Percentiles rank a stretch among this genome's conserved stretches.
Evolutionary conservation across 2,329 filamentous ascomycete species (phyloP).

Genomic region (Pezicula radicicola): DNA sequence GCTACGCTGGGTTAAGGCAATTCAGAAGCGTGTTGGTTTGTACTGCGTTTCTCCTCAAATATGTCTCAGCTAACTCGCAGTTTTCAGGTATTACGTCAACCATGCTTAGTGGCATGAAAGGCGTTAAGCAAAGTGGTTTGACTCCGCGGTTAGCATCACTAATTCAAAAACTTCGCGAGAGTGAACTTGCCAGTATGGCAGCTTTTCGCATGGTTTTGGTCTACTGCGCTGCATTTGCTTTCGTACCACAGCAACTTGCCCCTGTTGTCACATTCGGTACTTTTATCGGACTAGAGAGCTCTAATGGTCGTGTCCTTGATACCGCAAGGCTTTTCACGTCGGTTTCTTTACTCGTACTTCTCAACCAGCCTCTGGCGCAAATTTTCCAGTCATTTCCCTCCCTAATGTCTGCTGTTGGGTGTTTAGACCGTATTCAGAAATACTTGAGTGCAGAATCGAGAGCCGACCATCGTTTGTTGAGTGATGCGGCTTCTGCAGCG

Average conservation of each 20-base stretch:
- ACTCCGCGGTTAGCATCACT: constrained; percentile 26
- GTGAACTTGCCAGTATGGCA: constrained; percentile 1
- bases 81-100: constrained; percentile 12
- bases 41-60: background rate
- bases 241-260: constrained; percentile 2
- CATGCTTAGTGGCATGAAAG: constrained; percentile 23
- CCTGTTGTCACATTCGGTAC: constrained; percentile 18
- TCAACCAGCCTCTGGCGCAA: constrained; percentile 34
- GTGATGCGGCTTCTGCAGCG: background rate
- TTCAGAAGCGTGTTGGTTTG: constrained; percentile 18
- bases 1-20: constrained; percentile 20
- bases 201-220: constrained; percentile 4
- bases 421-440: constrained; percentile 34
- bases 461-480: constrained; percentile 3
- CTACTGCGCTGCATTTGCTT: background rate
- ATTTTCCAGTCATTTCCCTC: constrained; percentile 35
- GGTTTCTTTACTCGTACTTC: constrained; percentile 34
- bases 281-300: constrained; percentile 20
- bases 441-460: constrained; percentile 14
- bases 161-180: constrained; percentile 29
- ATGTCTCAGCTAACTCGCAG: constrained; percentile 12
- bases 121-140: constrained; percentile 26
- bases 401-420: constrained; percentile 32
- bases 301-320: constrained; percentile 19
- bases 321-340: constrained; percentile 32